Percentiles rank a stretch among this genome's conserved stretches.
These are phyloP conservation scores for Xerocomellus amylosporus DNA, from an alignment of 768 basidiomycete genomes.

Conservation along the genomic window DNA sequence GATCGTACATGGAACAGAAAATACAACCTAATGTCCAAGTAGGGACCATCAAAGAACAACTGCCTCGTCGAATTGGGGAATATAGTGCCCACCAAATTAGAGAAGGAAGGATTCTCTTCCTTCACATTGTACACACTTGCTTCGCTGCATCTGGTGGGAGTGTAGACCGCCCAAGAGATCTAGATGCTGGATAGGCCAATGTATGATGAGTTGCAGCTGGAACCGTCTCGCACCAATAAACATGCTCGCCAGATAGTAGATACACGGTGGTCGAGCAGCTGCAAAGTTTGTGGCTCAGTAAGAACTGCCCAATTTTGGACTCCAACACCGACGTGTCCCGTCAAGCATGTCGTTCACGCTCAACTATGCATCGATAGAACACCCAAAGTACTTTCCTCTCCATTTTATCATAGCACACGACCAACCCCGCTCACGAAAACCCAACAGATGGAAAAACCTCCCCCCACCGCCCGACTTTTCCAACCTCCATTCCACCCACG, in stretches of 20 bases:
- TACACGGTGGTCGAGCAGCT: too few species aligned
- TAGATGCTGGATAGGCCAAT: too few species aligned
- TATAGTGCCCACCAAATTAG: not conserved
- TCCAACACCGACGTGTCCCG: not conserved
- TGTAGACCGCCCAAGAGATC: too few species aligned
- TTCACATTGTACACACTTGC: too few species aligned
- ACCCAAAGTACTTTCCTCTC: conserved; percentile 21
- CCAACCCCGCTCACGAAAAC: not conserved
- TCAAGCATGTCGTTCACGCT: conserved; percentile 27
- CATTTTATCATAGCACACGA: not conserved
- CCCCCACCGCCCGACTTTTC: conserved; percentile 70
- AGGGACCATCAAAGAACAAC: too few species aligned
- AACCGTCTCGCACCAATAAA: too few species aligned
- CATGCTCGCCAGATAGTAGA: too few species aligned
- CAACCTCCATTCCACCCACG: conserved; percentile 37
- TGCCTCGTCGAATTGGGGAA: not conserved
- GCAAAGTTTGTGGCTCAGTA: too few species aligned
- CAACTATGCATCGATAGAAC: conserved; percentile 33
- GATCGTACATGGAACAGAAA: not conserved
- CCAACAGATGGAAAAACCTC: conserved; percentile 56
- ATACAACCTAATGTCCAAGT: not conserved
- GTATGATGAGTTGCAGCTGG: too few species aligned
- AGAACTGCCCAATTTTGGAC: too few species aligned
- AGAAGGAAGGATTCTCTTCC: not conserved
- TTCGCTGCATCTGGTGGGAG: too few species aligned